These are phyloP conservation scores for Candida nemodendra DNA, from an alignment of 805 yeast species.

Conservation along the genomic window DNA sequence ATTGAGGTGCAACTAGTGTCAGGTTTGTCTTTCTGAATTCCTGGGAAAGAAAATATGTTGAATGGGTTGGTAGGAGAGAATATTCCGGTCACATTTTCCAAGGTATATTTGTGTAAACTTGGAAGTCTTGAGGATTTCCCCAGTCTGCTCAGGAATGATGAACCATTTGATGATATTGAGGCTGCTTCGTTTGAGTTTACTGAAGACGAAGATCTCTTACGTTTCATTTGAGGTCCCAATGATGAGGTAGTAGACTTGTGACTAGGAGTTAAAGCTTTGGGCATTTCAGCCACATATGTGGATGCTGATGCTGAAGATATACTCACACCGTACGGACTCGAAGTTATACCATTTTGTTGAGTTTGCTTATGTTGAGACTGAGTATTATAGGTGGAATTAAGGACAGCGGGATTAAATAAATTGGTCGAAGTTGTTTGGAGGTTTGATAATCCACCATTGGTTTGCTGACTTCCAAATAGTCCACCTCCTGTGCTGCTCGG, in stretches of 20 bases:
- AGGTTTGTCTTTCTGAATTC: slow-evolving; percentile 4
- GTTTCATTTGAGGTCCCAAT: slow-evolving; percentile 15
- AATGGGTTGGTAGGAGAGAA: slow-evolving; percentile 23
- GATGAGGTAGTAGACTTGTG: slow-evolving; percentile 6
- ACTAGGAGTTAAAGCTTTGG: slow-evolving; percentile 28
- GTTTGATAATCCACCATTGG: slow-evolving; percentile 1
- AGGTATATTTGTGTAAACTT: slow-evolving; percentile 16
- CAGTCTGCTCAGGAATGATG: slow-evolving; percentile 19
- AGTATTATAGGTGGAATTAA: not conserved
- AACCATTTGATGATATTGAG: slow-evolving; percentile 5
- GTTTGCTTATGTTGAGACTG: slow-evolving; percentile 6
- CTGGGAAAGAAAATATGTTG: not conserved
- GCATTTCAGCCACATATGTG: slow-evolving; percentile 25
- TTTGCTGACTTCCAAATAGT: slow-evolving; percentile 19
- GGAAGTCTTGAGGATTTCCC: slow-evolving; percentile 22
- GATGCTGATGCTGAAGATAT: slow-evolving; percentile 15
- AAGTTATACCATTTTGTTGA: slow-evolving; percentile 6
- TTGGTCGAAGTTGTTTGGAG: not conserved
- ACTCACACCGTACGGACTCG: slow-evolving; percentile 28
- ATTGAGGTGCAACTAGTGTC: not conserved
- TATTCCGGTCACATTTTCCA: slow-evolving; percentile 32
- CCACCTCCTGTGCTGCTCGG: not conserved
- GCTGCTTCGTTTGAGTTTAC: slow-evolving; percentile 12
- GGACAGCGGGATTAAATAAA: too few species aligned
- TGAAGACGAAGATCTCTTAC: slow-evolving; percentile 24